Conservation (phyloP, 148 eudicot genomes). For the Mesembryanthemum crystallinum region DNA sequence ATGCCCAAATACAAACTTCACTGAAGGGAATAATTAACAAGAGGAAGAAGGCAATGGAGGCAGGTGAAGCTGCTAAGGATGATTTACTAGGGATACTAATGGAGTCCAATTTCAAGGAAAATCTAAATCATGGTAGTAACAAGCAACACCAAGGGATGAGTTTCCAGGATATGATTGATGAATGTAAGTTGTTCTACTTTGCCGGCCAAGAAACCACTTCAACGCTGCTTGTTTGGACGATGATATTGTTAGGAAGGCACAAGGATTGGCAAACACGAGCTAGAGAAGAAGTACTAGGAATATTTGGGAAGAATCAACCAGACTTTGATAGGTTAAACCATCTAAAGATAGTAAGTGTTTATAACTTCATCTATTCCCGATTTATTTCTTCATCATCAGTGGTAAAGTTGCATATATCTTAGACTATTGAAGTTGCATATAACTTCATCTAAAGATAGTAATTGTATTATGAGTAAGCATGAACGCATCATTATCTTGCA, state of each 20-base stretch:
- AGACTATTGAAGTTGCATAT: too few relatives aligned
- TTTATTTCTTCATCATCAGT: too few relatives aligned
- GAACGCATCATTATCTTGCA: too few relatives aligned
- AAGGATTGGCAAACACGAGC: slow-evolving; percentile 40
- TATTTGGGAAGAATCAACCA: slow-evolving; percentile 35
- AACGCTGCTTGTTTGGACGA: slow-evolving; percentile 33
- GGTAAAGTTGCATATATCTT: too few relatives aligned
- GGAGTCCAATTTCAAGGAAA: slow-evolving; percentile 30
- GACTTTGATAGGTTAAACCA: slow-evolving; percentile 34
- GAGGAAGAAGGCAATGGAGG: slow-evolving; percentile 34
- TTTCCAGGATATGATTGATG: slow-evolving; percentile 32
- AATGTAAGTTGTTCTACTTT: slow-evolving; percentile 43
- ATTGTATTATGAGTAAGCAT: too few relatives aligned
- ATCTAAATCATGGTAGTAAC: slow-evolving; percentile 7
- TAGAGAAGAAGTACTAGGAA: slow-evolving; percentile 32
- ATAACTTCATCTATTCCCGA: too few relatives aligned
- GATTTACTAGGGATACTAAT: slow-evolving; percentile 34
- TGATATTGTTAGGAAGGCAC: slow-evolving; percentile 39
- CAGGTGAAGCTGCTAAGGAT: slow-evolving; percentile 25
- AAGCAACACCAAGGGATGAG: slow-evolving; percentile 27
- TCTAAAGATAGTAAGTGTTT: slow-evolving; percentile 32
- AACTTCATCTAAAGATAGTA: too few relatives aligned
- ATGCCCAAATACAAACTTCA: slow-evolving; percentile 13
- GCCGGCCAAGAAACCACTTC: slow-evolving; percentile 48
- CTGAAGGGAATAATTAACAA: slow-evolving; percentile 25